Conservation (phyloP, 2,329 filamentous ascomycete genomes). For the Colletotrichum euphorbiae region DNA sequence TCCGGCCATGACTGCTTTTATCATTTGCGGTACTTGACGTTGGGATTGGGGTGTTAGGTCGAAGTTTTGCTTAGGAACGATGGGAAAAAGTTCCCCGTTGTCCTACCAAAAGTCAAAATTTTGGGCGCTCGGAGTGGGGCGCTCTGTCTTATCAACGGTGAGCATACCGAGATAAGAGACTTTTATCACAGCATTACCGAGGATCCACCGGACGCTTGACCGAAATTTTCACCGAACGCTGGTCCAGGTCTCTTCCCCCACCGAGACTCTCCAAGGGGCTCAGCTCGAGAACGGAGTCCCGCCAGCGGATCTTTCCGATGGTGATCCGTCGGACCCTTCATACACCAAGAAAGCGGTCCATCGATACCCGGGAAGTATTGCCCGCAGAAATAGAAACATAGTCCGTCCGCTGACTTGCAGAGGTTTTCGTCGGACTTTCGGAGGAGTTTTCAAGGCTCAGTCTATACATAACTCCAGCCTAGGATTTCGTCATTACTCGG, state of each 20-base stretch:
- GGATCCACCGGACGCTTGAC: not conserved
- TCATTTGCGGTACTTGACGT: not conserved
- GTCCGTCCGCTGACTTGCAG: not conserved
- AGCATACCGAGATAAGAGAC: conserved; percentile 1
- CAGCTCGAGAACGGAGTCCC: not conserved
- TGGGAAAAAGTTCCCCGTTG: conserved; percentile 14
- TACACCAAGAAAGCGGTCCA: too few species aligned
- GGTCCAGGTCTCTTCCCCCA: too few species aligned
- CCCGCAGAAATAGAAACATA: too few species aligned
- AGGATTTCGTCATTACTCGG: too few species aligned
- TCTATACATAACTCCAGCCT: too few species aligned
- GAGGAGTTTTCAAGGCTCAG: not conserved
- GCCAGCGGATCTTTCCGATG: not conserved
- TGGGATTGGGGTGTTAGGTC: not conserved
- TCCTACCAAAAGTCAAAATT: conserved; percentile 28
- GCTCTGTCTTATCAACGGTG: conserved; percentile 14
- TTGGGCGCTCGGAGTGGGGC: conserved; percentile 32
- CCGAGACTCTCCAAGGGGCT: too few species aligned
- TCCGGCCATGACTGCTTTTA: conserved; percentile 44
- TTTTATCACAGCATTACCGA: rapidly evolving
- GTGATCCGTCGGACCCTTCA: not conserved
- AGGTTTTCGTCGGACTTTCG: conserved; percentile 3
- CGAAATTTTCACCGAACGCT: not conserved
- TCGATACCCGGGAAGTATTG: too few species aligned
- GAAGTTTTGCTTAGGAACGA: not conserved